These are phyloP conservation scores for Aspergillaceae sp. DNA, from an alignment of 2,329 filamentous ascomycete genomes.

Conservation along the genomic window DNA sequence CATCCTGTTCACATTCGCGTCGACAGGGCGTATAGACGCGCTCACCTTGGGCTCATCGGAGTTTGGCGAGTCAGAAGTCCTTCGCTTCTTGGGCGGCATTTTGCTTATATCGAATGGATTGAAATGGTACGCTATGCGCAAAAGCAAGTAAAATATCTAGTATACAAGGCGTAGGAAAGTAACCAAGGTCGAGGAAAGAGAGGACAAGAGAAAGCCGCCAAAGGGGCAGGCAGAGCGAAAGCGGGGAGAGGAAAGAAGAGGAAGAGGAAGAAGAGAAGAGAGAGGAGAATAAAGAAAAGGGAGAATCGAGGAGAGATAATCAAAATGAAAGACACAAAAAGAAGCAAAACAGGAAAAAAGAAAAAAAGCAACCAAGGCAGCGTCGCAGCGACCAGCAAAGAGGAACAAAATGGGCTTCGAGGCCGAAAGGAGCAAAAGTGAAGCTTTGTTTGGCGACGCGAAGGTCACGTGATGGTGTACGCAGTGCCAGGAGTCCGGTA, in stretches of 20 bases:
- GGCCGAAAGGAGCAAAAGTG: no score
- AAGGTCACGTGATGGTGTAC: no score
- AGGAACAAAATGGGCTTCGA: no score
- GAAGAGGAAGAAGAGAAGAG: not conserved
- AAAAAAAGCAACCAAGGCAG: slow-evolving; percentile 2
- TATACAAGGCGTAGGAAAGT: not conserved
- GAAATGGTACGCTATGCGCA: not conserved
- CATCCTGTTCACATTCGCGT: no score
- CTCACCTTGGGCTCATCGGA: not conserved
- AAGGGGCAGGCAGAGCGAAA: slow-evolving; percentile 1
- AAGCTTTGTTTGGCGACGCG: no score
- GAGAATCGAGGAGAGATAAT: not conserved
- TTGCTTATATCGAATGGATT: not conserved
- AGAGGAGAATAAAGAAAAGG: slow-evolving; percentile 2
- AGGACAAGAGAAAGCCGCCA: not conserved
- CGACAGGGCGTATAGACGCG: not conserved
- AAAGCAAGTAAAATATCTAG: not conserved
- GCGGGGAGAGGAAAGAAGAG: slow-evolving; percentile 2
- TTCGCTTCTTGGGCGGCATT: slow-evolving; percentile 2
- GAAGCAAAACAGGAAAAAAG: slow-evolving; percentile 2
- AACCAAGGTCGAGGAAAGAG: not conserved
- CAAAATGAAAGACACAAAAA: not conserved
- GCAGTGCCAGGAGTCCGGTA: no score
- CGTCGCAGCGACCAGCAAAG: not conserved
- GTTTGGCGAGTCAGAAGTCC: not conserved